These are phyloP conservation scores for Suillus variegatus DNA, from an alignment of 768 basidiomycete species.

Conservation along the genomic window DNA sequence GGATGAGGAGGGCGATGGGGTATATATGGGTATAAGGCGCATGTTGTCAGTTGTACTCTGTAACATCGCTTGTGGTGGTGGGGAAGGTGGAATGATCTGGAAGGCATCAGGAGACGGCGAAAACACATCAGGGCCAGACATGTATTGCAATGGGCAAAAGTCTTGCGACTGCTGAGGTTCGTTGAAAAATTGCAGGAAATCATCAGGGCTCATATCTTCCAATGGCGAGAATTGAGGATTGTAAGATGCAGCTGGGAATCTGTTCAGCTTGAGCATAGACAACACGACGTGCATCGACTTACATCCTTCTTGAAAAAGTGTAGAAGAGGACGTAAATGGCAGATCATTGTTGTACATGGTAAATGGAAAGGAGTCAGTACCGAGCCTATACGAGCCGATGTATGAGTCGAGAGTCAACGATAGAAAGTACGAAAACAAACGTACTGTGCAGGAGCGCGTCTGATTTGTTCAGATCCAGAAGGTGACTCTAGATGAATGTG, in stretches of 20 bases:
- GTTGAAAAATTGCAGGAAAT: background rate
- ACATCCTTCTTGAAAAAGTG: background rate
- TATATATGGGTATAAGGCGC: background rate
- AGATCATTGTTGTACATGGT: background rate
- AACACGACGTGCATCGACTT: background rate
- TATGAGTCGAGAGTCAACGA: background rate
- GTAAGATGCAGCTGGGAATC: background rate
- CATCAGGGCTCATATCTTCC: background rate
- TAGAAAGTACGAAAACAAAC: background rate
- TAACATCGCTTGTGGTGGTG: background rate
- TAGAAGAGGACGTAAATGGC: background rate
- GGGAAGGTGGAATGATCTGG: background rate
- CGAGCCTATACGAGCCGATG: background rate
- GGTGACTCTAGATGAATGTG: background rate
- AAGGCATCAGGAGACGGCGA: conserved; percentile 9
- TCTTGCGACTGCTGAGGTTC: background rate
- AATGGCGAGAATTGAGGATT: background rate
- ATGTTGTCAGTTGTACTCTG: background rate
- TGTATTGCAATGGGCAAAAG: background rate
- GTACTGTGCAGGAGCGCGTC: background rate
- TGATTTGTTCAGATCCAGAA: background rate
- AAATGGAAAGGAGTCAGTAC: background rate
- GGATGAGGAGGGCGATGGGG: conserved; percentile 29
- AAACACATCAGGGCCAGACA: conserved; percentile 11
- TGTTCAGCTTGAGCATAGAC: background rate